phyloP scores from a whole-genome alignment of 495 filamentous ascomycete genomes.

The Trichoderma orchidacearum region DNA sequence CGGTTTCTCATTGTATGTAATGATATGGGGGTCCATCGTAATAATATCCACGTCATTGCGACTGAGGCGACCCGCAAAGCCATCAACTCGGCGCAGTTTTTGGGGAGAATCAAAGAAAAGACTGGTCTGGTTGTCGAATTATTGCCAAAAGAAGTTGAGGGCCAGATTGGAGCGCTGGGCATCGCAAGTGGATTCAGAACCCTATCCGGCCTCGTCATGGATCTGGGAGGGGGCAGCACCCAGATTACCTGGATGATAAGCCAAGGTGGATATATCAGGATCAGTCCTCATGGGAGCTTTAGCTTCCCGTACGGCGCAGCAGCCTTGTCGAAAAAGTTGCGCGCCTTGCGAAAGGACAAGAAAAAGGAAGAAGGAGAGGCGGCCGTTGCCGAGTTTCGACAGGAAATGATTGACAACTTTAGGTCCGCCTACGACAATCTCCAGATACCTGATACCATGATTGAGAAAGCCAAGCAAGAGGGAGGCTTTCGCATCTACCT shows the following conservation, averaged over 20 bases:
- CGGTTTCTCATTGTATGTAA: conserved; percentile 43
- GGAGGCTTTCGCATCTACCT: conserved; percentile 49
- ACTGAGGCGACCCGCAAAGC: conserved; percentile 47
- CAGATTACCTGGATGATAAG: conserved; percentile 40
- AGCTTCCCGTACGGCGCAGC: conserved; percentile 65
- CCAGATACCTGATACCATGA: conserved; percentile 34
- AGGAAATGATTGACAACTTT: conserved; percentile 38
- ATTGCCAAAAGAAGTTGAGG: conserved; percentile 29
- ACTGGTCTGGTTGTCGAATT: conserved; percentile 5
- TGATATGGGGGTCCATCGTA: conserved; percentile 35
- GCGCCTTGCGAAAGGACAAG: conserved; percentile 12
- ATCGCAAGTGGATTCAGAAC: conserved; percentile 48
- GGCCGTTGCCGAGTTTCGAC: conserved; percentile 24
- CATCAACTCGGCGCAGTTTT: conserved; percentile 49
- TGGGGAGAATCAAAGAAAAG: conserved; percentile 27
- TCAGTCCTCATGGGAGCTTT: conserved; percentile 37
- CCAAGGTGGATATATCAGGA: conserved; percentile 33
- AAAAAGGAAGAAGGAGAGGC: conserved; percentile 14
- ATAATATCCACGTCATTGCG: conserved; percentile 41
- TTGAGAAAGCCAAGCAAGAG: conserved; percentile 19
- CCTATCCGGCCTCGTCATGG: conserved; percentile 51
- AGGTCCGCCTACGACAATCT: conserved; percentile 34
- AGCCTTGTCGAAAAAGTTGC: conserved; percentile 40
- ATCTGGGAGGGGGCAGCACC: conserved; percentile 58
- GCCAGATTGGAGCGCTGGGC: conserved; percentile 50